These are phyloP conservation scores for Suillus clintonianus DNA, from an alignment of 768 basidiomycete genomes.

Conservation along the genomic window DNA sequence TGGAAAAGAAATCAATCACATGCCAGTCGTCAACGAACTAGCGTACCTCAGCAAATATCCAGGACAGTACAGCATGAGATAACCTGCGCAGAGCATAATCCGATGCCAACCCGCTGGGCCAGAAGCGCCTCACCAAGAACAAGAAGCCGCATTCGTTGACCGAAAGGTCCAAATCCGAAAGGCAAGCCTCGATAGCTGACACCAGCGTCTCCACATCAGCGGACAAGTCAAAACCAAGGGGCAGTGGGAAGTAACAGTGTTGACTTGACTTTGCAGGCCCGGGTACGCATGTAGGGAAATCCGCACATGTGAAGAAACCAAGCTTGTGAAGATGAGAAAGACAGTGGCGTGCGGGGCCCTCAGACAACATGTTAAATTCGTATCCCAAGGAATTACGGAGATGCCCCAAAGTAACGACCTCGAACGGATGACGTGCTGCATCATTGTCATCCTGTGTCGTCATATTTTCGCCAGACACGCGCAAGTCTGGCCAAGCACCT, in stretches of 20 bases:
- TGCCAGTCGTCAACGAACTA: not conserved
- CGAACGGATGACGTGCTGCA: conserved; percentile 48
- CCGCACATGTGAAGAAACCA: conserved; percentile 58
- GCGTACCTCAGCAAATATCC: conserved; percentile 75
- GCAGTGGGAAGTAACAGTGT: conserved; percentile 64
- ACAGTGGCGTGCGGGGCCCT: conserved; percentile 51
- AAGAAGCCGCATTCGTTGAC: conserved; percentile 76
- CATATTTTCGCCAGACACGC: conserved; percentile 37
- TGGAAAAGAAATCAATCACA: conserved; percentile 23
- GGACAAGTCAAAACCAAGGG: conserved; percentile 71
- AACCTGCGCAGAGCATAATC: conserved; percentile 70
- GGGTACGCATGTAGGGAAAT: conserved; percentile 20
- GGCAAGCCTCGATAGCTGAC: conserved; percentile 67
- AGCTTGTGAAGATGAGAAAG: conserved; percentile 62
- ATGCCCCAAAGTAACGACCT: conserved; percentile 58
- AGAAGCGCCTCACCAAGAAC: conserved; percentile 66
- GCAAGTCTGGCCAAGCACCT: conserved; percentile 42
- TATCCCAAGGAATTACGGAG: conserved; percentile 60
- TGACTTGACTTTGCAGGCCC: conserved; percentile 38
- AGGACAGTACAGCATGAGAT: conserved; percentile 55
- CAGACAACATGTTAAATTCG: conserved; percentile 58
- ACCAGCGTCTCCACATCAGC: conserved; percentile 73
- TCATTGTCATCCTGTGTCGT: conserved; percentile 27
- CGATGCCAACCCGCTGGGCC: conserved; percentile 74
- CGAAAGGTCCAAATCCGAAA: conserved; percentile 70